phyloP scores from a whole-genome alignment of 2,329 filamentous ascomycete genomes.

The Teratosphaeria epicoccoides region DNA sequence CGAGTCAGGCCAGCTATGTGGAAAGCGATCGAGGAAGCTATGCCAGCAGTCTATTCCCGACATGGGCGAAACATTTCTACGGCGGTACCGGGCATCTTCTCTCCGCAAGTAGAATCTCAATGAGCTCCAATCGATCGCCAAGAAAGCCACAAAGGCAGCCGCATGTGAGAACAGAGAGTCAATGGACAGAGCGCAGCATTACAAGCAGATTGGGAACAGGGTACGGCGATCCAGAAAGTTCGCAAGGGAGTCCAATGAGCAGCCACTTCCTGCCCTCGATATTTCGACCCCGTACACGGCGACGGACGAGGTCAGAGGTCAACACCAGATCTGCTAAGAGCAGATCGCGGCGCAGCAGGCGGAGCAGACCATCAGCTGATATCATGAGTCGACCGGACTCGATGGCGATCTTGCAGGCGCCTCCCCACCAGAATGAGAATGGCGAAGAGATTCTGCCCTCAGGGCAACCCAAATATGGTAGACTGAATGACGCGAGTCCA shows the following conservation, averaged over 20 bases:
- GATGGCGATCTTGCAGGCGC: constrained; percentile 16
- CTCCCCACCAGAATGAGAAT: constrained; percentile 7
- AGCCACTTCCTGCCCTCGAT: constrained; percentile 26
- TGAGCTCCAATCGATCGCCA: constrained; percentile 13
- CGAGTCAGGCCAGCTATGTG: constrained; percentile 20
- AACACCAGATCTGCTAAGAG: constrained; percentile 2
- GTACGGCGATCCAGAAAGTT: constrained; percentile 16
- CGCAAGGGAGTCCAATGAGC: constrained; percentile 18
- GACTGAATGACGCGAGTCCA: constrained; percentile 14
- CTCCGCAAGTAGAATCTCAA: constrained; percentile 20
- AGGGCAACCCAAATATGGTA: constrained; percentile 21
- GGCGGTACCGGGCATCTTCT: constrained; percentile 17
- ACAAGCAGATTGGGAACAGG: constrained; percentile 23
- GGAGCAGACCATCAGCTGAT: constrained; percentile 8
- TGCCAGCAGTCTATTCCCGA: constrained; percentile 24
- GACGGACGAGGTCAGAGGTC: constrained; percentile 6
- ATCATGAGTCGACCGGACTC: constrained; percentile 12
- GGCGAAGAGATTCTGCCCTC: constrained; percentile 17
- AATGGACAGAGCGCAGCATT: constrained; percentile 23
- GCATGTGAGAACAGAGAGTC: constrained; percentile 17
- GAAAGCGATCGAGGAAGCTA: constrained; percentile 21
- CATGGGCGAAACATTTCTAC: constrained; percentile 29
- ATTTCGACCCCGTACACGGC: constrained; percentile 25
- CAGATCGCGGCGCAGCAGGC: constrained; percentile 11
- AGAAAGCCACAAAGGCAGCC: constrained; percentile 2